These are phyloP conservation scores for Suillus sp. DNA, from an alignment of 768 basidiomycete species.

Conservation along the genomic window DNA sequence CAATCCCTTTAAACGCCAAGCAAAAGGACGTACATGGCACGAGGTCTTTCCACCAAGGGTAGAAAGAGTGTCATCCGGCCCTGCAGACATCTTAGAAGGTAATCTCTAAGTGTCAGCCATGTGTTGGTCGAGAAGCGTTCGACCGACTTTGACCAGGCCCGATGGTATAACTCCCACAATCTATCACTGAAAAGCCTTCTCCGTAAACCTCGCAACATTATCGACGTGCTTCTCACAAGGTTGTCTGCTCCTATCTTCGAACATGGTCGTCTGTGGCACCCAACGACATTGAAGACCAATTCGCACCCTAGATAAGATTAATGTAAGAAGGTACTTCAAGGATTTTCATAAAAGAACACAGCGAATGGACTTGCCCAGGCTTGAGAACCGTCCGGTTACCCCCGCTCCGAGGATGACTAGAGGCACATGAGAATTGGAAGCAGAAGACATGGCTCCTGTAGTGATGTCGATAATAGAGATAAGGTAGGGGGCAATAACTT, in stretches of 20 bases:
- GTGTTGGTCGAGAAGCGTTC: background rate
- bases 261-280: slow-evolving; percentile 35
- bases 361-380: slow-evolving; percentile 56
- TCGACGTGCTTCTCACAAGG: slow-evolving; percentile 39
- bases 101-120: slow-evolving; percentile 20
- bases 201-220: background rate
- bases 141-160: slow-evolving; percentile 42
- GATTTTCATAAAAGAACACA: slow-evolving; percentile 28
- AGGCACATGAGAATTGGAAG: slow-evolving; percentile 14
- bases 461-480: background rate
- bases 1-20: background rate
- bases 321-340: background rate
- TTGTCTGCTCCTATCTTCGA: slow-evolving; percentile 40
- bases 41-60: slow-evolving; percentile 41
- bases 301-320: slow-evolving; percentile 40
- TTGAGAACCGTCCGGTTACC: slow-evolving; percentile 44
- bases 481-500: background rate
- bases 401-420: slow-evolving; percentile 42
- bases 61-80: slow-evolving; percentile 20
- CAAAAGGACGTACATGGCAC: slow-evolving; percentile 36
- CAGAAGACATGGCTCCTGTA: slow-evolving; percentile 17
- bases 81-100: slow-evolving; percentile 37
- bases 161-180: slow-evolving; percentile 50
- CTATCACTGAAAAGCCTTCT: slow-evolving; percentile 36
- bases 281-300: slow-evolving; percentile 48